Percentiles rank a stretch among this genome's conserved stretches.
Conservation (phyloP, 1,284 basidiomycete genomes). For the Rugosomyces carneus region DNA sequence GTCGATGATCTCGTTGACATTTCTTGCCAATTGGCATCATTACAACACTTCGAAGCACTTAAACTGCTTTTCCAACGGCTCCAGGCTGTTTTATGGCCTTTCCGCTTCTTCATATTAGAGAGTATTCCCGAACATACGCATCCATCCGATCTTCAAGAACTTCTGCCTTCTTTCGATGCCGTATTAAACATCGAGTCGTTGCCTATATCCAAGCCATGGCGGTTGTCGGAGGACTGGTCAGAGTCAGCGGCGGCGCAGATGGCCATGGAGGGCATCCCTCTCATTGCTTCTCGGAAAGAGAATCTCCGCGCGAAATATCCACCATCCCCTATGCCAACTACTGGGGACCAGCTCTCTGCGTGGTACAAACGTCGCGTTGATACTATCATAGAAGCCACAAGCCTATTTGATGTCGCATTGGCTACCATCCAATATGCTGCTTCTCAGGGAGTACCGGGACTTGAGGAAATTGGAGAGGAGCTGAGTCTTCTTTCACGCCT, state of each 20-base stretch:
- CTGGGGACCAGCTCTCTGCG: conserved; percentile 41
- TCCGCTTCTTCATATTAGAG: conserved; percentile 64
- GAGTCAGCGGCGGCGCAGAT: conserved; percentile 40
- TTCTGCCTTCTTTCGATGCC: conserved; percentile 61
- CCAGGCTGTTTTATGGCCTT: conserved; percentile 53
- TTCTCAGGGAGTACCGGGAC: conserved; percentile 67
- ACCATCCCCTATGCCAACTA: conserved; percentile 21
- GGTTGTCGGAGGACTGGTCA: conserved; percentile 48
- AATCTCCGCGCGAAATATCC: conserved; percentile 4
- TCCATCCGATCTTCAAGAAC: conserved; percentile 52
- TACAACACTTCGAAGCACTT: conserved; percentile 53
- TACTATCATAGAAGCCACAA: conserved; percentile 56
- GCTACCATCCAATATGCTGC: conserved; percentile 81
- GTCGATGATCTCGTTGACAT: conserved; percentile 48
- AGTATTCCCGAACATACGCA: conserved; percentile 68
- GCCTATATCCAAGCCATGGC: conserved; percentile 34
- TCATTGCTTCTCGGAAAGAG: background rate
- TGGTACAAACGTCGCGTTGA: conserved; percentile 77
- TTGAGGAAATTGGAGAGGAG: conserved; percentile 87
- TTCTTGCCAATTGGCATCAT: conserved; percentile 62
- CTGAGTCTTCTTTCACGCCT: conserved; percentile 79
- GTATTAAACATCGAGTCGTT: conserved; percentile 38
- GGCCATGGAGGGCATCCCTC: conserved; percentile 26
- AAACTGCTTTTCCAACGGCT: conserved; percentile 56
- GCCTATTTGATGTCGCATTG: conserved; percentile 76